These are phyloP conservation scores for Crucihimalaya himalaica DNA, from an alignment of 345 rosid genomes.

Conservation along the genomic window DNA sequence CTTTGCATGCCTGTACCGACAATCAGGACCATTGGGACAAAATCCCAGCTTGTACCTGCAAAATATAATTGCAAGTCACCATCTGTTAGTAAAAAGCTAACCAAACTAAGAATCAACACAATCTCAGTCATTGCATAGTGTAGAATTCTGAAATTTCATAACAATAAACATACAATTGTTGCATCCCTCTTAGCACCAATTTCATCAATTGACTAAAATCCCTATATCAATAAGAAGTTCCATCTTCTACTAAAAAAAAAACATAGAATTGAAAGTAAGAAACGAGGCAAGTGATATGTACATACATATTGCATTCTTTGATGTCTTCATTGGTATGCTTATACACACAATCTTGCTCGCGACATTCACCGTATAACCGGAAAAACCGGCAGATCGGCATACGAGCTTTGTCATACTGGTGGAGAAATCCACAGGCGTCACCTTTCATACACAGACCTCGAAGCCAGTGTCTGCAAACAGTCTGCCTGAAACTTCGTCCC, in stretches of 20 bases:
- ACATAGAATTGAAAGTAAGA: neutral
- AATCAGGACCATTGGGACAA: conserved; percentile 98
- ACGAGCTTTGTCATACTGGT: conserved; percentile 94
- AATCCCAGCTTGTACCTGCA: conserved; percentile 95
- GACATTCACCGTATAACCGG: conserved; percentile 87
- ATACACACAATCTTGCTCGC: conserved; percentile 97
- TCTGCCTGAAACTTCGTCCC: conserved; percentile 88
- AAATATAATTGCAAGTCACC: conserved; percentile 12
- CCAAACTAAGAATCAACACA: neutral
- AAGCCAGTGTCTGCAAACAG: conserved; percentile 99
- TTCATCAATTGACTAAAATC: neutral
- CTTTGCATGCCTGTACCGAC: conserved; percentile 94
- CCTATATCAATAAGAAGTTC: neutral
- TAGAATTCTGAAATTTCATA: neutral
- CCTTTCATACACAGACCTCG: conserved; percentile 99
- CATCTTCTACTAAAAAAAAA: neutral
- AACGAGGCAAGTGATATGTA: neutral
- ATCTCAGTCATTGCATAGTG: neutral
- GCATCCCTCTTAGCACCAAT: neutral
- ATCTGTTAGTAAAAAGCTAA: conserved; percentile 1
- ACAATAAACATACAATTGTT: neutral
- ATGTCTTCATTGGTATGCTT: conserved; percentile 97
- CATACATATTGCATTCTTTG: conserved; percentile 98
- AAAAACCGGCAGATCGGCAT: conserved; percentile 98
- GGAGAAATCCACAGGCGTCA: conserved; percentile 97